Base-by-base conservation (phyloP, 345 rosid genomes). In the Brassica cretica region DNA sequence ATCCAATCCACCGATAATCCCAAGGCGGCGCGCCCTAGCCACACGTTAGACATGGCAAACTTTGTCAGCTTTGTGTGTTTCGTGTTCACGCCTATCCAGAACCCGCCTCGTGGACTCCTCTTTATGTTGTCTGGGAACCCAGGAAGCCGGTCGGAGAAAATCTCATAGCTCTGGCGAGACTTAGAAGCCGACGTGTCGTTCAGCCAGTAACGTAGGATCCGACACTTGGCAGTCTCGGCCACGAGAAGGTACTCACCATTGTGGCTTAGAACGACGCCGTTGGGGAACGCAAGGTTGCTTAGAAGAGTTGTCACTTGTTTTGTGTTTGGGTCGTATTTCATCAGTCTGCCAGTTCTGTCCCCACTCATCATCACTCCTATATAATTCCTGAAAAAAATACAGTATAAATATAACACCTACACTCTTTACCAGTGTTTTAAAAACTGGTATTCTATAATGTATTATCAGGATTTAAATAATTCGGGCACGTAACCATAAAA, bases 101-200 rank as follows among this genome's bases (percentile, higher is more conserved):
- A 89, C 4, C 91, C 93, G 21, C 91, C 92, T 58, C 87, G 80
- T 0, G 88, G 84, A 68, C 88, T 88, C 60, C 82, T 86, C 75
- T 82, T 90, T 71, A 90, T 87, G 71, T 90, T 92, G 72, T 92
- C 96, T 2, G 92, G 91, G 58, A 89, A 86, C 11, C 96, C 92
- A 2, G 85, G 88, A 51, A 92, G 87, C 35, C 15, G 58, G 5
- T 76, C 75, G 5, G 87, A 86, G 8, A 92, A 83, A 9, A 80
- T 35, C 29, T 85, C 89, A 37, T 77, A 55, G 76, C 6, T 2
- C 10, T 76, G 35, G 78, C 66, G 19, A 70, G 78, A 64, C 60
- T 82, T 14, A 70, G 76, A 68, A 8, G 35, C 27, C 37, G 69
- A 71, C 64, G 80, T 70, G 35, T 70, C 64, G 33, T 71, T 76